These are phyloP conservation scores for Liriodendron chinense DNA, from an alignment of 164 flowering plant genomes.

Conservation along the genomic window DNA sequence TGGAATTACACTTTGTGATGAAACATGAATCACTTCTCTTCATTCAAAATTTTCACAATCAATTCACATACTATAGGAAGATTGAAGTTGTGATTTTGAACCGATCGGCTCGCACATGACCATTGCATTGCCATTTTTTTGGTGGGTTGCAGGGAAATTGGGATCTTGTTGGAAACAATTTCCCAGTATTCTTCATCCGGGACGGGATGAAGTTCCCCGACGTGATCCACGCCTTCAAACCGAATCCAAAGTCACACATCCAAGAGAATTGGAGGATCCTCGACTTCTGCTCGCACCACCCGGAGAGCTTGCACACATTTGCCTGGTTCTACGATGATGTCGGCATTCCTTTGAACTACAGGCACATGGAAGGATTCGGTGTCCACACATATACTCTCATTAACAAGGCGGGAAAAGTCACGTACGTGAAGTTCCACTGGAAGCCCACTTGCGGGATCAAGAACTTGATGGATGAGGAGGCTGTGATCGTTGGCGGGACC, in stretches of 20 bases:
- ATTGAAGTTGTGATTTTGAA: not conserved
- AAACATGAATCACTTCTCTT: not conserved
- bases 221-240: conserved; percentile 65
- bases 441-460: conserved; percentile 84
- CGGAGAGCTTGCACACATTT: conserved; percentile 74
- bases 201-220: conserved; percentile 75
- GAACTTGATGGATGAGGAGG: conserved; percentile 65
- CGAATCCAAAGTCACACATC: conserved; percentile 71
- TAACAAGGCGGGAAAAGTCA: conserved; percentile 68
- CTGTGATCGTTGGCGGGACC: conserved; percentile 65
- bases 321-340: conserved; percentile 73
- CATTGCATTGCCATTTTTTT: not conserved
- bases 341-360: conserved; percentile 74
- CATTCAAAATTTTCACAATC: not conserved
- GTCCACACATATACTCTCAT: conserved; percentile 74
- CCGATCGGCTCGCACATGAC: not conserved
- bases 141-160: conserved; percentile 41
- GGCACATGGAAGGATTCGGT: conserved; percentile 90
- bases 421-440: conserved; percentile 88
- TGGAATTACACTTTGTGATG: not conserved
- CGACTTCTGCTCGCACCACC: conserved; percentile 66
- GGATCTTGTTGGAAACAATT: conserved; percentile 69
- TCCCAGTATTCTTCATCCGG: conserved; percentile 68
- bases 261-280: conserved; percentile 68
- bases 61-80: not conserved